Conservation (phyloP, 1,139 yeast species). For the Tardiomyces blankii region DNA sequence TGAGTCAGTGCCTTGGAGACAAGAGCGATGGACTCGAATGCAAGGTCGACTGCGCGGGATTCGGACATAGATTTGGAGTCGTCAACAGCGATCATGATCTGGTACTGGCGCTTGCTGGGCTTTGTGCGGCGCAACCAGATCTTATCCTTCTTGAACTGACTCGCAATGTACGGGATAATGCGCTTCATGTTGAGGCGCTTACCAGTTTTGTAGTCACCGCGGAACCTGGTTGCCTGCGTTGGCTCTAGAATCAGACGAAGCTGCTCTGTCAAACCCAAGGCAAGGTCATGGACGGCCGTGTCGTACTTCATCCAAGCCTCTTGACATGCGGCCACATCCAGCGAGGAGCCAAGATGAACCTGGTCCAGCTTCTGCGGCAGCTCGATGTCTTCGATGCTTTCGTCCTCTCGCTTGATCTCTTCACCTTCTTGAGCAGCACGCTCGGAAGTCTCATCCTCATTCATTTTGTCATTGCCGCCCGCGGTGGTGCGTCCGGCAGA, state of each 20-base stretch:
- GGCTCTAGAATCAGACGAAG: slow-evolving; percentile 89
- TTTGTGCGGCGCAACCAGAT: slow-evolving; percentile 97
- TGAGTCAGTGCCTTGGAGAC: slow-evolving; percentile 92
- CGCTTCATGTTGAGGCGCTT: slow-evolving; percentile 95
- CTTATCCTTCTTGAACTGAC: slow-evolving; percentile 94
- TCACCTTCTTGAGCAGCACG: slow-evolving; percentile 7
- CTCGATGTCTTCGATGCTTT: slow-evolving; percentile 10
- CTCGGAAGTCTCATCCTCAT: background rate
- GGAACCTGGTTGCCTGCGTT: slow-evolving; percentile 82
- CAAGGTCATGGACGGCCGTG: slow-evolving; percentile 70
- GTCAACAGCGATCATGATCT: slow-evolving; percentile 94
- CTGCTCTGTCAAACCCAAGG: slow-evolving; percentile 86
- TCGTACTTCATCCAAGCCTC: slow-evolving; percentile 78
- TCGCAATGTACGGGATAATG: slow-evolving; percentile 94
- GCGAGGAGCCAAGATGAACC: background rate
- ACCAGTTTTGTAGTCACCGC: slow-evolving; percentile 96
- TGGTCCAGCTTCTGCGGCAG: background rate
- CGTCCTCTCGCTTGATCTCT: slow-evolving; percentile 19
- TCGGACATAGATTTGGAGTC: slow-evolving; percentile 98
- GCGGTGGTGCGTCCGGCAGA: background rate
- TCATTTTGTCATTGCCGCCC: background rate
- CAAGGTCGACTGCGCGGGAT: slow-evolving; percentile 71
- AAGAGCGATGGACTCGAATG: slow-evolving; percentile 88
- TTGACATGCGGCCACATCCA: slow-evolving; percentile 54
- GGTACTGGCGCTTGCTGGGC: slow-evolving; percentile 95